Evolutionary conservation across 208 protist genomes (phyloP).

Genomic region (Crithidia thermophila): DNA sequence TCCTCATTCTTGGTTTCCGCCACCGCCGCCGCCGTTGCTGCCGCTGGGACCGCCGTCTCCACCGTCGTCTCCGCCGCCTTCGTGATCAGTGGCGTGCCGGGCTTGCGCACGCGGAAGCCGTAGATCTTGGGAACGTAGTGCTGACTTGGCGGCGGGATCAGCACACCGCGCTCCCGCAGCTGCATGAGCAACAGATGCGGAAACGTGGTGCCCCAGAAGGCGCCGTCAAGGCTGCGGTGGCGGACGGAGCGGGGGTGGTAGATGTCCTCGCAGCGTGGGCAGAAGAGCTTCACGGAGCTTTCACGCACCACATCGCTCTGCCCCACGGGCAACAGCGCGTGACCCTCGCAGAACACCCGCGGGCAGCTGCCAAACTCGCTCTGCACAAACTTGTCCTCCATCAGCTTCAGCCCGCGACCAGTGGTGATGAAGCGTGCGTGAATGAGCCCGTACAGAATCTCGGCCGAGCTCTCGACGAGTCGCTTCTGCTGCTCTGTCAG

Average conservation of each 20-base stretch:
- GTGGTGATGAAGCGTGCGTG: slow-evolving; percentile 99
- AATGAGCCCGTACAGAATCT: slow-evolving; percentile 99
- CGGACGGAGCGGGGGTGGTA: slow-evolving; percentile 94
- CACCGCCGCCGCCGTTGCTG: not conserved
- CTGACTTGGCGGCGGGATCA: slow-evolving; percentile 58
- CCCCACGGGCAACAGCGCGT: slow-evolving; percentile 96
- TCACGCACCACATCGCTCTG: slow-evolving; percentile 94
- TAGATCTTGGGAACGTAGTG: slow-evolving; percentile 97
- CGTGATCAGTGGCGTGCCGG: slow-evolving; percentile 22
- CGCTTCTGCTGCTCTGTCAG: slow-evolving; percentile 97
- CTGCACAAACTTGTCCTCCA: slow-evolving; percentile 97
- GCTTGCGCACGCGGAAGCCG: slow-evolving; percentile 95
- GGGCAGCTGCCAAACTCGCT: slow-evolving; percentile 97
- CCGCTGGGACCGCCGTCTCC: not conserved
- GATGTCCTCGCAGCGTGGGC: slow-evolving; percentile 97
- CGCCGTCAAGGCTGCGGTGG: slow-evolving; percentile 95
- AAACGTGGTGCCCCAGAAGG: slow-evolving; percentile 98
- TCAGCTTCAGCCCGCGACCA: slow-evolving; percentile 93
- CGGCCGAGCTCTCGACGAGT: slow-evolving; percentile 94
- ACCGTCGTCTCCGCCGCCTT: not conserved
- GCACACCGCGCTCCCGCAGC: slow-evolving; percentile 61
- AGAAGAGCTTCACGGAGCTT: slow-evolving; percentile 96
- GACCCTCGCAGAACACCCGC: slow-evolving; percentile 96
- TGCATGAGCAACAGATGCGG: slow-evolving; percentile 94
- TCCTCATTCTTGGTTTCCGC: slow-evolving; percentile 6